A percentile compares a stretch with the other conserved stretches of the same genome.
Evolutionary conservation across 306 rosid species (phyloP).

Genomic region (Gillenia trifoliata): DNA sequence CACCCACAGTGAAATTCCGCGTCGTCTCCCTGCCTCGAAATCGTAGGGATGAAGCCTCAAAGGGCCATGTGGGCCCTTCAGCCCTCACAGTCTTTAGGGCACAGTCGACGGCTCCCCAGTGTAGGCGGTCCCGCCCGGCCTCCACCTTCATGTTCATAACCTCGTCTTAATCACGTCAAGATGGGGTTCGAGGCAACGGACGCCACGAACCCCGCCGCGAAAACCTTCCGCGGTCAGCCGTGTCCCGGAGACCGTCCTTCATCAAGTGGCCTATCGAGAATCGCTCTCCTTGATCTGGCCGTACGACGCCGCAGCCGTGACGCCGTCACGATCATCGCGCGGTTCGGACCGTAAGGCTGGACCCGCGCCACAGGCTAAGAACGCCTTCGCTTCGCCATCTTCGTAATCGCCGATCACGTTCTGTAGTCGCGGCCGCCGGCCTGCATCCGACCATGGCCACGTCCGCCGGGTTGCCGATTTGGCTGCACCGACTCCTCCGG

Average conservation of each 20-base stretch:
- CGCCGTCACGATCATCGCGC: conserved; percentile 93
- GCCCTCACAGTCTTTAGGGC: conserved; percentile 62
- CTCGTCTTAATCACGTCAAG: conserved; percentile 84
- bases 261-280: conserved; percentile 48
- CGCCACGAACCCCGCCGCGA: conserved; percentile 87
- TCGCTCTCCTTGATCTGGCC: conserved; percentile 68
- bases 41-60: conserved; percentile 78
- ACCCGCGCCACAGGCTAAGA: conserved; percentile 83
- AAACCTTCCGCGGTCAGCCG: conserved; percentile 80
- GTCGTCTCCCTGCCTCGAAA: conserved; percentile 88
- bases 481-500: conserved; percentile 73
- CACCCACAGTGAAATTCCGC: conserved; percentile 84
- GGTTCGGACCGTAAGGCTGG: conserved; percentile 84
- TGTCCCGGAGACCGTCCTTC: conserved; percentile 65
- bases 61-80: conserved; percentile 75
- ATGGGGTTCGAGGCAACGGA: conserved; percentile 85
- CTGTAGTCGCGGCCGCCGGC: conserved; percentile 88
- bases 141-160: conserved; percentile 89
- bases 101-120: conserved; percentile 79
- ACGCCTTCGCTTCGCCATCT: conserved; percentile 66
- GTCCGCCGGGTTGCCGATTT: conserved; percentile 93
- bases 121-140: conserved; percentile 45
- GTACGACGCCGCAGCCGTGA: conserved; percentile 77
- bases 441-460: conserved; percentile 94
- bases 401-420: conserved; percentile 58